A percentile compares a stretch with the other conserved stretches of the same genome.
phyloP scores from a whole-genome alignment of 768 basidiomycete genomes.

The Hygrophoropsis aurantiaca region DNA sequence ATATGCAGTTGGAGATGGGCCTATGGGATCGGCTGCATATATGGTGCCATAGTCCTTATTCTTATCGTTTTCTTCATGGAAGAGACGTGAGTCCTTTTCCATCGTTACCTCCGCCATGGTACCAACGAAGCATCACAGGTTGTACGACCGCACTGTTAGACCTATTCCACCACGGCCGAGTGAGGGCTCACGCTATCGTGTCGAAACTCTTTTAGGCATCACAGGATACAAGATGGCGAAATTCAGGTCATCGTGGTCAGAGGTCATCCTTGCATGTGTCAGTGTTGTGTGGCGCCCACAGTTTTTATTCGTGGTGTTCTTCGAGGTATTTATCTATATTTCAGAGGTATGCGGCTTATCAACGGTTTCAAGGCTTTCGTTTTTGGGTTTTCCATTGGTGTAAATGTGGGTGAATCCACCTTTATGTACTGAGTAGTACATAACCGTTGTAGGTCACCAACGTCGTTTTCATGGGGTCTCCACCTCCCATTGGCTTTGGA shows the following conservation, averaged over 20 bases:
- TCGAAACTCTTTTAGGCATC: slow-evolving; percentile 49
- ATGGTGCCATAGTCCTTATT: slow-evolving; percentile 42
- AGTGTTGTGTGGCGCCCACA: slow-evolving; percentile 53
- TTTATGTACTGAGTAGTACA: background rate
- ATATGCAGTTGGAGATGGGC: slow-evolving; percentile 45
- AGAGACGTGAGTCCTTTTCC: slow-evolving; percentile 41
- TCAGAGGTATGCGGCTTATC: background rate
- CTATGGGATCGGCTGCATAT: slow-evolving; percentile 52
- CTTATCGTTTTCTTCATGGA: slow-evolving; percentile 48
- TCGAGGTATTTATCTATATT: slow-evolving; percentile 27
- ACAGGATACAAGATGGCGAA: slow-evolving; percentile 47
- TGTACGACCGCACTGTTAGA: slow-evolving; percentile 46
- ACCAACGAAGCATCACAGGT: slow-evolving; percentile 20
- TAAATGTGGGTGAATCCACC: slow-evolving; percentile 29
- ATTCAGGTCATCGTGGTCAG: slow-evolving; percentile 42
- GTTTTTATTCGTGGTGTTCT: slow-evolving; percentile 36
- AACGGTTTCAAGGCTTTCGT: slow-evolving; percentile 30
- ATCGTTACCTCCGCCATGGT: no score
- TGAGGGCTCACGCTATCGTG: slow-evolving; percentile 36
- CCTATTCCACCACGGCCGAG: slow-evolving; percentile 26
- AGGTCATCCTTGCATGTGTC: slow-evolving; percentile 31
- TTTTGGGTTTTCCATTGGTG: slow-evolving; percentile 51
- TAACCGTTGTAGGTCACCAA: slow-evolving; percentile 44
- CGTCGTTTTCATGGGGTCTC: slow-evolving; percentile 51
- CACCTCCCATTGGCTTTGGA: slow-evolving; percentile 47